Conservation (phyloP, 768 basidiomycete genomes). For the Hebeloma cylindrosporum region DNA sequence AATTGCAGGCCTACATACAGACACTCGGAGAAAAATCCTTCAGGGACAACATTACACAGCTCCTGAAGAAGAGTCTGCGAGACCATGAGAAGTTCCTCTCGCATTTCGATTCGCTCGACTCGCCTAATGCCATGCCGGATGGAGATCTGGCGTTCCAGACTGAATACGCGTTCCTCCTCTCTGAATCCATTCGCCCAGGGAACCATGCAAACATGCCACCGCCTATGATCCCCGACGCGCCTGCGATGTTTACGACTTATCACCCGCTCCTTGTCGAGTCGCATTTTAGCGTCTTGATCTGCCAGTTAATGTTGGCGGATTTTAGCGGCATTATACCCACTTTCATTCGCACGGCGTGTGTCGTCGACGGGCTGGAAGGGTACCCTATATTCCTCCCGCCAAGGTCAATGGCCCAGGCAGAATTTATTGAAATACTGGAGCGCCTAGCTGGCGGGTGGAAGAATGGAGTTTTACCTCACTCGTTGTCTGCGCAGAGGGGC, state of each 20-base stretch:
- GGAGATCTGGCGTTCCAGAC: conserved; percentile 52
- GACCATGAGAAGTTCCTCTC: conserved; percentile 84
- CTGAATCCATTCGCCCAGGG: conserved; percentile 66
- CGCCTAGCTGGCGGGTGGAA: conserved; percentile 78
- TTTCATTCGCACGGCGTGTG: conserved; percentile 62
- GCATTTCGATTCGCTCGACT: conserved; percentile 78
- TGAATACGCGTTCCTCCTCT: conserved; percentile 67
- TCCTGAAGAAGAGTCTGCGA: conserved; percentile 74
- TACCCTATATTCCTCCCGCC: conserved; percentile 88
- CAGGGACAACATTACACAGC: conserved; percentile 55
- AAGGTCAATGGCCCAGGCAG: conserved; percentile 86
- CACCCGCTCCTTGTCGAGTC: conserved; percentile 89
- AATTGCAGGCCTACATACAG: conserved; percentile 62
- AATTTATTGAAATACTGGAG: conserved; percentile 84
- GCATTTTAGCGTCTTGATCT: conserved; percentile 77
- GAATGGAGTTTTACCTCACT: conserved; percentile 61
- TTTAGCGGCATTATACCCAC: conserved; percentile 59
- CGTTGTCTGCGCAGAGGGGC: conserved; percentile 36
- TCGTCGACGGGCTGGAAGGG: conserved; percentile 83
- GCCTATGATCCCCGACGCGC: conserved; percentile 42
- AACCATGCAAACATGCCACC: conserved; percentile 37
- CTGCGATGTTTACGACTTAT: conserved; percentile 81
- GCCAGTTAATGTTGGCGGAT: conserved; percentile 76
- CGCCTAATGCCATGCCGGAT: conserved; percentile 30
- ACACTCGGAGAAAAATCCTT: conserved; percentile 55